phyloP scores from a whole-genome alignment of 208 protist genomes.

The Leishmania braziliensis region DNA sequence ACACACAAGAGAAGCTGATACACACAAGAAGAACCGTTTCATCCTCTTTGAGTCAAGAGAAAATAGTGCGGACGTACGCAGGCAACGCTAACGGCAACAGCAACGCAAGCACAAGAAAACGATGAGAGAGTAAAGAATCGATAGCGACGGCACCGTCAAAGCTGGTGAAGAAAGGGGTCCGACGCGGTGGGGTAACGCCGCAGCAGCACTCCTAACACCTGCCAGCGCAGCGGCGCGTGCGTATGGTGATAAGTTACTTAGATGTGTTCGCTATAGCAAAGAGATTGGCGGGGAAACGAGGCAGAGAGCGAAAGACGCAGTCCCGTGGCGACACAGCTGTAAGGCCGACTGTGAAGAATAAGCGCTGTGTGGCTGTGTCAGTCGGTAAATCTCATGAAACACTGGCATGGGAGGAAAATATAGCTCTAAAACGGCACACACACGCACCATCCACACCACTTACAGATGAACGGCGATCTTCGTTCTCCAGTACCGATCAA shows the following conservation, averaged over 20 bases:
- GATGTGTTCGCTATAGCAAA: neutral
- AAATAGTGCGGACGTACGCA: neutral
- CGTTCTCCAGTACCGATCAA: constrained; percentile 56
- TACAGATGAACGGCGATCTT: constrained; percentile 29
- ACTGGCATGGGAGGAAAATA: neutral
- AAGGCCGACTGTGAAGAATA: neutral
- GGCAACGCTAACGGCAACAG: neutral
- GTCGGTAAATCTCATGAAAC: neutral
- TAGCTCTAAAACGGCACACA: neutral
- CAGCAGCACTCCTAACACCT: neutral
- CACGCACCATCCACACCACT: neutral
- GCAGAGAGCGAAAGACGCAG: neutral
- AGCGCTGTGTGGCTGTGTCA: too few relatives aligned
- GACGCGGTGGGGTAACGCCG: neutral
- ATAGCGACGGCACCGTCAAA: neutral
- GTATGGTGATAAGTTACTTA: neutral
- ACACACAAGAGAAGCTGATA: neutral
- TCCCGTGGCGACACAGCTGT: neutral
- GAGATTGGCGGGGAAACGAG: neutral
- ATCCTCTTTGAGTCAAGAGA: neutral
- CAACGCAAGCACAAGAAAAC: neutral
- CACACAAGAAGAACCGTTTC: neutral
- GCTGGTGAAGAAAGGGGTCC: neutral
- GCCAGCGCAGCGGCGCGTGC: neutral
- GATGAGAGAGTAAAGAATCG: neutral